Evolutionary conservation across 2,329 filamentous ascomycete genomes (phyloP), one percentile per base, ranked within the genome.

Genomic region (Mollisia scopiformis): DNA sequence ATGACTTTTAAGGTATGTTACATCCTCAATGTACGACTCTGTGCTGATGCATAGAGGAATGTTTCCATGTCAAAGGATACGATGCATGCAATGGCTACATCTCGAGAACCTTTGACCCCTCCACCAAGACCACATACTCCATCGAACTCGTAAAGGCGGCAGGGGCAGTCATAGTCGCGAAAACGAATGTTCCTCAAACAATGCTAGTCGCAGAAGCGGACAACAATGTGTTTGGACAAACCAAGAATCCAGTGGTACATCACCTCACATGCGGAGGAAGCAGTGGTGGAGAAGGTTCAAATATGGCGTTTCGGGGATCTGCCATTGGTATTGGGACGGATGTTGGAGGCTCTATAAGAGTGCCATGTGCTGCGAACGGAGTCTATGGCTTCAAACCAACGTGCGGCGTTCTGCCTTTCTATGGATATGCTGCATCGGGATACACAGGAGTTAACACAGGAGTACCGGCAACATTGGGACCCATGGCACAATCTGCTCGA

Each of bases 261-360:
- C 84, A 84, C 30, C 96, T 94, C 78, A 92, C 90, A 0, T 91
- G 92, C 0, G 93, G 93, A n/a, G 93, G 93, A 28, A 94, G 90
- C 1, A 96, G 91, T 58, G 64, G 64, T 8, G 64, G 64, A 0
- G 93, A 97, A 76, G 85, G 85, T 1, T 92, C 92, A 0, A 79
- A 97, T 3, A 80, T 96, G 2, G 93, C 92, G 0, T 84, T 92
- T 43, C 87, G 87, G 27, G 92, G 91, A 41, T 71, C 68, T 28
- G 83, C 92, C 30, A 94, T 96, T 58, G 93, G 93, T 41, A 88
- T 97, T 62, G 93, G 93, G 10, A 93, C 90, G 33, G 93, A 97
- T 73, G 92, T 97, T 13, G 93, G 92, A 16, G 93, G 93, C 37
- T 94, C 90, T 6, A 92, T 96, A 8, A 85, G 66, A 33, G 52